Evolutionary conservation across 768 basidiomycete genomes (phyloP), one percentile per base, ranked within the genome.

Genomic region (Glaciozyma antarctica): DNA sequence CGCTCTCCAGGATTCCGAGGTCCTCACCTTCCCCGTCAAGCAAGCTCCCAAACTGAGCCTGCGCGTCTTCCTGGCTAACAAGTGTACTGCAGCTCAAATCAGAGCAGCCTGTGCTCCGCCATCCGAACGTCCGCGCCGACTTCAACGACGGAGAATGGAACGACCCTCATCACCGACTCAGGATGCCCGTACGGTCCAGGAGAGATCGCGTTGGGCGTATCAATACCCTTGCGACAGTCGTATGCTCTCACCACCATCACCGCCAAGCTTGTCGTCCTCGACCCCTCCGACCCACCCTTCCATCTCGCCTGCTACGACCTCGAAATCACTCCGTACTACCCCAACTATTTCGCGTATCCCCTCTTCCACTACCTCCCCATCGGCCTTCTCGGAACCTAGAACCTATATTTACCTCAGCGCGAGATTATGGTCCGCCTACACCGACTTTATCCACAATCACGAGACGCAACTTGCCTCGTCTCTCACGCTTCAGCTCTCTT

Each of bases 211-310:
- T 83, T 98, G 73, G 83, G 88, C 28, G 80, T 88, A 16, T 72
- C 74, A 13, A 81, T 85, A 22, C 83, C 90, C 48, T 84, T 84
- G 8, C 80, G 82, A 44, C 72, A 78, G 52, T 79, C 82, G 65
- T 86, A 87, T 74, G 82, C 85, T 21, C 80, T 98, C 52, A 88
- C 88, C 17, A 93, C 93, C 15, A 81, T 94, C 62, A 81, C 82
- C 67, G 95, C 93, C 2, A 85, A 85, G 26, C 77, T 99, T 28
- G 86, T 89, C 54, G 87, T 92, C 12, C 87, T 98, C 28, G 95
- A 99, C 77, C 86, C 92, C 0, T 75, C 78, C 10, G 57, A 63
- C 5, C 85, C 83, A 52, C 83, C 86, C 60, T 80, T 84, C 43
- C 88, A 92, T 71, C 81, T 98, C 52, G 77, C 92, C 3, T 99